phyloP scores from a whole-genome alignment of 768 basidiomycete species.

The Heimioporus sp. region DNA sequence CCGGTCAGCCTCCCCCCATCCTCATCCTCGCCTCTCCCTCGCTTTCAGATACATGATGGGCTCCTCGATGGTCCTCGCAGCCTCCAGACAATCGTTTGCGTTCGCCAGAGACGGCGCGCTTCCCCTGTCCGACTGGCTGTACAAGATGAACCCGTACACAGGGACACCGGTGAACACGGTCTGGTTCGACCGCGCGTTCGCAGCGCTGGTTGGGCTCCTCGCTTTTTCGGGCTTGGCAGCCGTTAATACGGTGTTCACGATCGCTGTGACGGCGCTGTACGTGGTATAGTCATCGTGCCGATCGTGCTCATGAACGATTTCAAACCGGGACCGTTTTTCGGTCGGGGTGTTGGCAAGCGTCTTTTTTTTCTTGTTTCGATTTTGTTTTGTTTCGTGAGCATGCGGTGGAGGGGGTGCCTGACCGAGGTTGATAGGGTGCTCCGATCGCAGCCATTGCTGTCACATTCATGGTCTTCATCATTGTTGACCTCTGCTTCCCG shows the following conservation, averaged over 20 bases:
- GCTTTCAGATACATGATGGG: conserved; percentile 43
- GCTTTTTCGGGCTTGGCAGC: conserved; percentile 52
- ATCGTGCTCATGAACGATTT: conserved; percentile 47
- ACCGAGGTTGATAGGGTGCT: conserved; percentile 38
- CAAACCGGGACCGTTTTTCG: conserved; percentile 44
- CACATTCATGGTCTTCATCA: conserved; percentile 63
- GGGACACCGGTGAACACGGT: conserved; percentile 57
- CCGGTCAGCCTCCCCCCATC: not conserved
- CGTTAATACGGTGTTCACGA: conserved; percentile 54
- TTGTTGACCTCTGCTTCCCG: conserved; percentile 61
- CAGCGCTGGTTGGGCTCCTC: conserved; percentile 49
- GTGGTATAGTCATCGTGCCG: conserved; percentile 43
- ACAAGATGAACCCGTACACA: conserved; percentile 48
- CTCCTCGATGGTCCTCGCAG: conserved; percentile 38
- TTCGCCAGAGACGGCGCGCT: conserved; percentile 59
- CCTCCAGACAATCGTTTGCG: conserved; percentile 54
- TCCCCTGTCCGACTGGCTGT: conserved; percentile 51
- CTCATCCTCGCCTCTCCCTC: not conserved
- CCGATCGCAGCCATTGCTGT: conserved; percentile 54
- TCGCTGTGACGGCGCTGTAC: conserved; percentile 42
- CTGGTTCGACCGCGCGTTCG: conserved; percentile 45
- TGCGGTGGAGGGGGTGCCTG: not conserved
- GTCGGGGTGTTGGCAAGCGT: conserved; percentile 41
- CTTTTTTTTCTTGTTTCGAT: not conserved
- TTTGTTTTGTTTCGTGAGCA: too few relatives aligned